Evolutionary conservation across 352 stramenopile species (phyloP).

Genomic region (Phytophthora nicotianae): DNA sequence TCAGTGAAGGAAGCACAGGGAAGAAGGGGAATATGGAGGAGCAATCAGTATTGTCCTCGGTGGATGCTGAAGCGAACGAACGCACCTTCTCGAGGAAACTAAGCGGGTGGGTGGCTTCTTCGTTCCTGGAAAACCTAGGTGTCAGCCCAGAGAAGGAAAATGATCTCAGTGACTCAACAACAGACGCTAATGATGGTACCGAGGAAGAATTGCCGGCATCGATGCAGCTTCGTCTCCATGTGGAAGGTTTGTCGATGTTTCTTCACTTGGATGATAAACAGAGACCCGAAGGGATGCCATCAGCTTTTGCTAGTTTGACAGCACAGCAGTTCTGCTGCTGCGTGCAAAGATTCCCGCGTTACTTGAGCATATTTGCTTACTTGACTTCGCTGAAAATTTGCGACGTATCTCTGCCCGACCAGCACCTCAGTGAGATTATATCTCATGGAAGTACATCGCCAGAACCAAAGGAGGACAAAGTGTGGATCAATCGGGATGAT

Average conservation of each 20-base stretch:
- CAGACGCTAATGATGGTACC: conserved; percentile 26
- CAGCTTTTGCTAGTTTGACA: conserved; percentile 65
- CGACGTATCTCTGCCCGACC: conserved; percentile 65
- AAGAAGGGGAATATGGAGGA: conserved; percentile 31
- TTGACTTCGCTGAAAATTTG: conserved; percentile 76
- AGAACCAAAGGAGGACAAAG: conserved; percentile 28
- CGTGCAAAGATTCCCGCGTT: conserved; percentile 71
- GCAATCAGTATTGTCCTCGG: conserved; percentile 37
- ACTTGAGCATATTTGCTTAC: conserved; percentile 74
- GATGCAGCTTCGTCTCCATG: conserved; percentile 79
- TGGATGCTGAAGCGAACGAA: conserved; percentile 38
- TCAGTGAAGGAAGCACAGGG: conserved; percentile 33
- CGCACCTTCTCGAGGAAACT: conserved; percentile 56
- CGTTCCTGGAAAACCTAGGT: conserved; percentile 54
- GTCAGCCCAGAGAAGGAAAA: conserved; percentile 32
- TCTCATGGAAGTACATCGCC: conserved; percentile 43
- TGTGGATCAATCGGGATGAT: conserved; percentile 18
- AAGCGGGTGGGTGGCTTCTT: conserved; percentile 61
- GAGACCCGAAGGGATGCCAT: conserved; percentile 33
- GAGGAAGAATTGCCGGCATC: conserved; percentile 47
- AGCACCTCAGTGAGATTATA: conserved; percentile 69
- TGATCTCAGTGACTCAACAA: conserved; percentile 21
- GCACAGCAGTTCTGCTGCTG: conserved; percentile 76
- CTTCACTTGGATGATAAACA: conserved; percentile 61
- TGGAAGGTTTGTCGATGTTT: conserved; percentile 69